Percentiles rank a stretch among this genome's conserved stretches.
phyloP scores from a whole-genome alignment of 1,284 basidiomycete species.

The Ustilago vetiveriae region DNA sequence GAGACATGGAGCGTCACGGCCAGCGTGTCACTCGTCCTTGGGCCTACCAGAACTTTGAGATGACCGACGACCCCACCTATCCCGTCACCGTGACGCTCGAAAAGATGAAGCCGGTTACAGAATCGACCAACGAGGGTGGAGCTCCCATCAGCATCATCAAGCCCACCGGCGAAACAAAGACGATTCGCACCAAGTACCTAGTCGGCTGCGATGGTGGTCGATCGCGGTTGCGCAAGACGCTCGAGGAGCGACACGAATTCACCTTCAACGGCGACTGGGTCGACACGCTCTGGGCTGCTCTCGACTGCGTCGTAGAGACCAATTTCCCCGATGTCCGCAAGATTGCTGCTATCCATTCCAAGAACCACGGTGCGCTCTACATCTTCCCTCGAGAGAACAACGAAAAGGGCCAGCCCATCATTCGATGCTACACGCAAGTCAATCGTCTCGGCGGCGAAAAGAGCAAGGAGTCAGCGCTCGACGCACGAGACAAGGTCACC shows the following conservation, averaged over 20 bases:
- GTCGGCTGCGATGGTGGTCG: constrained; percentile 68
- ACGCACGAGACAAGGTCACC: constrained; percentile 64
- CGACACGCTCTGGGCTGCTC: constrained; percentile 63
- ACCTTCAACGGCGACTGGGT: constrained; percentile 62
- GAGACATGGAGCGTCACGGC: constrained; percentile 67
- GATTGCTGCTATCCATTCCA: constrained; percentile 64
- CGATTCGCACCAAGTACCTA: constrained; percentile 67
- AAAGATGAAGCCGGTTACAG: constrained; percentile 59
- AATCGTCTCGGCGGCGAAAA: constrained; percentile 60
- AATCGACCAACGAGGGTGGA: constrained; percentile 53
- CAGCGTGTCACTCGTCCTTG: constrained; percentile 65
- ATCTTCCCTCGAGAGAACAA: constrained; percentile 68
- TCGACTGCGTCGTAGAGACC: constrained; percentile 64
- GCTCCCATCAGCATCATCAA: constrained; percentile 57
- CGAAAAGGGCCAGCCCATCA: constrained; percentile 65
- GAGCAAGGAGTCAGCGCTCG: constrained; percentile 53
- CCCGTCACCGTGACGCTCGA: constrained; percentile 60
- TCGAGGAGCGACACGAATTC: constrained; percentile 57
- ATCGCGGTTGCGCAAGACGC: constrained; percentile 63
- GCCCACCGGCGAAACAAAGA: constrained; percentile 59
- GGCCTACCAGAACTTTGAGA: constrained; percentile 56
- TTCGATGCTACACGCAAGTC: constrained; percentile 66
- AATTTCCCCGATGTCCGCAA: constrained; percentile 64
- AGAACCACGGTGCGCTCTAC: constrained; percentile 65
- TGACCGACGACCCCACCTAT: constrained; percentile 42